These are phyloP conservation scores for Pecoramyces ruminantium DNA, from an alignment of 192 early-diverging fungal genomes.

Conservation along the genomic window DNA sequence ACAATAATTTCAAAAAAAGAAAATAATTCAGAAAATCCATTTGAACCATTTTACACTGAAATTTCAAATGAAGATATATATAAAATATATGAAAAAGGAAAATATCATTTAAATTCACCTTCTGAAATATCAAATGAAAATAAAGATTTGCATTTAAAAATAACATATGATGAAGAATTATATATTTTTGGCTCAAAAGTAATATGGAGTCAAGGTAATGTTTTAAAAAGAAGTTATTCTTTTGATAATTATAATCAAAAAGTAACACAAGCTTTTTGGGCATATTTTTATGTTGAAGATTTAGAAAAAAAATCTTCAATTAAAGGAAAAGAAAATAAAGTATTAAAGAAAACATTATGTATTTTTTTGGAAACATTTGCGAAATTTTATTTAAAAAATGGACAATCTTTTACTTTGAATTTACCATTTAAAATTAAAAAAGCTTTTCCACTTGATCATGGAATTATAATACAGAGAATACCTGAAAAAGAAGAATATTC, in stretches of 20 bases:
- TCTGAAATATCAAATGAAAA: background rate
- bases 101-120: background rate
- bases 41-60: background rate
- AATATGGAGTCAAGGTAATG: background rate
- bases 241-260: background rate
- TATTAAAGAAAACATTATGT: background rate
- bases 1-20: background rate
- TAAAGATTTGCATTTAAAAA: background rate
- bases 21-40: background rate
- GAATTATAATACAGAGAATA: slow-evolving; percentile 18
- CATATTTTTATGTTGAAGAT: background rate
- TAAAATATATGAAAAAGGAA: background rate
- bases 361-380: background rate
- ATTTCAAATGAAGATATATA: background rate
- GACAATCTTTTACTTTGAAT: background rate
- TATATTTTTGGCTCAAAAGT: background rate
- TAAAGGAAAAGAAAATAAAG: background rate
- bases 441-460: slow-evolving; percentile 24
- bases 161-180: background rate
- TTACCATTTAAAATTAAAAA: slow-evolving; percentile 16
- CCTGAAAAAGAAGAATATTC: slow-evolving; percentile 3
- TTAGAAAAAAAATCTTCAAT: background rate
- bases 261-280: background rate
- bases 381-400: background rate
- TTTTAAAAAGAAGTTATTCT: background rate